phyloP scores from a whole-genome alignment of 192 early-diverging fungal genomes.

The Lobulomyces angularis region DNA sequence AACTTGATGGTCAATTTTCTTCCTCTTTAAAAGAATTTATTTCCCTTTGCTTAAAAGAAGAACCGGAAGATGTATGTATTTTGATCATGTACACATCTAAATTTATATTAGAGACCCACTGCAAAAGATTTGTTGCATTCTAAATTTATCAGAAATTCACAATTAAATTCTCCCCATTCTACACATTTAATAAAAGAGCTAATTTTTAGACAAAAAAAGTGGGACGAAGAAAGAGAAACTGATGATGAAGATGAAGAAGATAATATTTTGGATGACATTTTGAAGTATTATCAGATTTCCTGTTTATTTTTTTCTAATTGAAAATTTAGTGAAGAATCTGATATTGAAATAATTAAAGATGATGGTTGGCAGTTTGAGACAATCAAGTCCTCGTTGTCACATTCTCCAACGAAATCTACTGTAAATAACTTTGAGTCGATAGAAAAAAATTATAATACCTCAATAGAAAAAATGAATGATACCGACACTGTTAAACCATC shows the following conservation, averaged over 20 bases:
- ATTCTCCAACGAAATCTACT: neutral
- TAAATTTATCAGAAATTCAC: slow-evolving; percentile 57
- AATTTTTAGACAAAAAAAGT: slow-evolving; percentile 47
- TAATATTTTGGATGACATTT: slow-evolving; percentile 30
- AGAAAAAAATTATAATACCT: too few relatives aligned
- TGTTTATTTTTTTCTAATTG: neutral
- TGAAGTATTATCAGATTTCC: slow-evolving; percentile 1
- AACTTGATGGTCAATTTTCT: slow-evolving; percentile 69
- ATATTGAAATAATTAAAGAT: too few relatives aligned
- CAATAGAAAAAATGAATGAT: too few relatives aligned
- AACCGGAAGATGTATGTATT: slow-evolving; percentile 57
- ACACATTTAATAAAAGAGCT: slow-evolving; percentile 47
- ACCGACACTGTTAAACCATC: too few relatives aligned
- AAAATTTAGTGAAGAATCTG: neutral
- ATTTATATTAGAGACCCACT: slow-evolving; percentile 51
- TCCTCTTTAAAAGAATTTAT: slow-evolving; percentile 81
- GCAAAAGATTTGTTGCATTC: slow-evolving; percentile 77
- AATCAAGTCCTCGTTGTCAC: slow-evolving; percentile 8
- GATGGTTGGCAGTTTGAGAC: too few relatives aligned
- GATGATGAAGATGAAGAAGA: slow-evolving; percentile 22
- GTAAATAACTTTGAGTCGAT: neutral
- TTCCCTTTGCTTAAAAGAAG: slow-evolving; percentile 66
- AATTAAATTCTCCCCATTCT: slow-evolving; percentile 35
- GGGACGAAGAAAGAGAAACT: slow-evolving; percentile 20
- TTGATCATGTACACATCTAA: neutral